Evolutionary conservation across 371 early-diverging fungal genomes (phyloP).

Genomic region (Fennellomyces sp.): DNA sequence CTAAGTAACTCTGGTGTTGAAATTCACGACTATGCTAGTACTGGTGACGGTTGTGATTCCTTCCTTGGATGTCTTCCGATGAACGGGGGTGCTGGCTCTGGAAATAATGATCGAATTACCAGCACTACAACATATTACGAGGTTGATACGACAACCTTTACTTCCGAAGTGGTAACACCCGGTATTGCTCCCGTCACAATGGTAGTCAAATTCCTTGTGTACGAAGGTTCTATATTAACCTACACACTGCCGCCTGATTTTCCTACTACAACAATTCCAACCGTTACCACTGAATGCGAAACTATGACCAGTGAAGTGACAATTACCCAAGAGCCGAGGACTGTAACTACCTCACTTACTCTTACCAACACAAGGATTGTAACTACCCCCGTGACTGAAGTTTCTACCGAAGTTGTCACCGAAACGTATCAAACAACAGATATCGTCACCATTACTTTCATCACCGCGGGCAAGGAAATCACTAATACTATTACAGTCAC

Average conservation of each 20-base stretch:
- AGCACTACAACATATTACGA: not conserved
- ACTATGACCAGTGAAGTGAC: not conserved
- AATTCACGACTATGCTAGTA: conserved; percentile 15
- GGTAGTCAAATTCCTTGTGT: no score
- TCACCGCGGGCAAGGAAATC: no score
- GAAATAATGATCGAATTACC: not conserved
- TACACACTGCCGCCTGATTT: not conserved
- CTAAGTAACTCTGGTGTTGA: conserved; percentile 7
- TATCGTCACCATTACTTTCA: not conserved
- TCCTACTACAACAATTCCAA: not conserved
- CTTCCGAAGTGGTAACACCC: not conserved
- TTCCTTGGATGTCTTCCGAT: conserved; percentile 20
- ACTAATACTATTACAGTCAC: no score
- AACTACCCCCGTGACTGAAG: not conserved
- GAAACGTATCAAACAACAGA: not conserved
- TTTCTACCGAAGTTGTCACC: not conserved
- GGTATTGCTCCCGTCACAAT: no score
- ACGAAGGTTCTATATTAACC: no score
- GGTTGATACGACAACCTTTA: not conserved
- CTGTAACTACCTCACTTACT: not conserved
- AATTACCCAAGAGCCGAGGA: not conserved
- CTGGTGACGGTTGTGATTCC: not conserved
- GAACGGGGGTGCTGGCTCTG: not conserved
- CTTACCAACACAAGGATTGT: not conserved
- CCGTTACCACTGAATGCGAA: not conserved